These are phyloP conservation scores for Iberis pinnata DNA, from an alignment of 345 rosid genomes.

Conservation along the genomic window DNA sequence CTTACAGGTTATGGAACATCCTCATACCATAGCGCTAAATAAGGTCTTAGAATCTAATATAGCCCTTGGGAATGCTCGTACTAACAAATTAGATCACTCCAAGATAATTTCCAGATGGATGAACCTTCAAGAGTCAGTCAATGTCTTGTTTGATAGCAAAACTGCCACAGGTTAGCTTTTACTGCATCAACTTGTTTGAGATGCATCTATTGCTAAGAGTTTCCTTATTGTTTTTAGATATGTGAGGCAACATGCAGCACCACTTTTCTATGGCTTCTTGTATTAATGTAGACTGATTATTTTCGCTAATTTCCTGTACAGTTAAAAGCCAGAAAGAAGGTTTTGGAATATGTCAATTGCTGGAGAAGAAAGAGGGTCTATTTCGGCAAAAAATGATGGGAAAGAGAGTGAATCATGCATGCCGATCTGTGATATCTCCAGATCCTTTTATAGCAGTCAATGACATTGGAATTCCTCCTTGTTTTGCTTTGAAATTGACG, in stretches of 20 bases:
- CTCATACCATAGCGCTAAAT: conserved; percentile 68
- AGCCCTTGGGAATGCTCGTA: conserved; percentile 57
- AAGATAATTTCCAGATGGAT: conserved; percentile 54
- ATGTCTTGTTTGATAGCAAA: conserved; percentile 71
- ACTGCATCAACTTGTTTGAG: conserved; percentile 10
- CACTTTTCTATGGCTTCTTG: conserved; percentile 3
- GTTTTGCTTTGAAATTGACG: conserved; percentile 73
- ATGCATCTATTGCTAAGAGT: conserved; percentile 1
- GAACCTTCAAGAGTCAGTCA: conserved; percentile 81
- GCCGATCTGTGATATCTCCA: conserved; percentile 98
- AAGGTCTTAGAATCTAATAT: conserved; percentile 63
- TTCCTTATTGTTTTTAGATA: conserved; percentile 9
- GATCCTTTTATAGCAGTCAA: conserved; percentile 95
- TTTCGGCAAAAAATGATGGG: conserved; percentile 99
- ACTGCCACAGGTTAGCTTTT: conserved; percentile 53
- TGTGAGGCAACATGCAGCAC: conserved; percentile 10
- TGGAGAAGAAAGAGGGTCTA: conserved; percentile 93
- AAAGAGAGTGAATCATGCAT: conserved; percentile 94
- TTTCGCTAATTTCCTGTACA: conserved; percentile 19
- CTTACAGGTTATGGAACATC: conserved; percentile 80
- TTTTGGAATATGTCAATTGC: conserved; percentile 78
- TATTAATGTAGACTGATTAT: conserved; percentile 18
- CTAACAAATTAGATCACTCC: conserved; percentile 32
- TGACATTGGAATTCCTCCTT: conserved; percentile 96
- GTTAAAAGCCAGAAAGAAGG: conserved; percentile 59